Conservation (phyloP, 345 rosid species). For the Laguncularia racemosa region DNA sequence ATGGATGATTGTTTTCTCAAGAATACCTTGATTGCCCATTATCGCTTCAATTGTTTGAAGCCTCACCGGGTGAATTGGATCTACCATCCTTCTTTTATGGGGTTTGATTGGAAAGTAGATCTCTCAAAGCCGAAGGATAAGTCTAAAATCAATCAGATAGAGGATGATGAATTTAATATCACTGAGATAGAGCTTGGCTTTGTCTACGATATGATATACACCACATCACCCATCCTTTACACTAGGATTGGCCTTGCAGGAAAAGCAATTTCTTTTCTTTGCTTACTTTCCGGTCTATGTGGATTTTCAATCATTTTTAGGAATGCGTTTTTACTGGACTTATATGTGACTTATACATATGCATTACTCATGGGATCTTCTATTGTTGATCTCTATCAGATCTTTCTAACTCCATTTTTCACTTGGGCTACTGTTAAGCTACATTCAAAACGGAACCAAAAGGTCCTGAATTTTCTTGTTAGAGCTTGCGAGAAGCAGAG, state of each 20-base stretch:
- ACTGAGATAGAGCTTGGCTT: constrained; percentile 2
- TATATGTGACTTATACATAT: not conserved
- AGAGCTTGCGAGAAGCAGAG: constrained; percentile 1
- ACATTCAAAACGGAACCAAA: not conserved
- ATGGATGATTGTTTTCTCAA: too few relatives aligned
- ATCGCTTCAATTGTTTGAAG: not conserved
- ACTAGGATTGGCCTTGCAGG: too few relatives aligned
- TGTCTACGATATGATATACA: not conserved
- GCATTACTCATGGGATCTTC: not conserved
- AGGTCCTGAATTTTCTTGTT: not conserved
- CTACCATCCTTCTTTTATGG: not conserved
- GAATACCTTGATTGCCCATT: too few relatives aligned
- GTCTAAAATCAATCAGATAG: not conserved
- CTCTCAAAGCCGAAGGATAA: not conserved
- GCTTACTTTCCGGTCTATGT: not conserved
- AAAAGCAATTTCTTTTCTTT: not conserved
- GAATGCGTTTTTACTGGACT: constrained; percentile 1
- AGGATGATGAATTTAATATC: not conserved
- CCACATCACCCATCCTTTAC: not conserved
- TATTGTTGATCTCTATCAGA: not conserved
- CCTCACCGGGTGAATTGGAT: constrained; percentile 1
- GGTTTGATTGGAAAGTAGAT: not conserved
- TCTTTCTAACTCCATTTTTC: not conserved
- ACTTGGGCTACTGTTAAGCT: not conserved
- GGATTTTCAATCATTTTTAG: not conserved